A percentile compares a stretch with the other conserved stretches of the same genome.
These are phyloP conservation scores for Miamiensis avidus DNA, from an alignment of 169 alveolate genomes.

Conservation along the genomic window DNA sequence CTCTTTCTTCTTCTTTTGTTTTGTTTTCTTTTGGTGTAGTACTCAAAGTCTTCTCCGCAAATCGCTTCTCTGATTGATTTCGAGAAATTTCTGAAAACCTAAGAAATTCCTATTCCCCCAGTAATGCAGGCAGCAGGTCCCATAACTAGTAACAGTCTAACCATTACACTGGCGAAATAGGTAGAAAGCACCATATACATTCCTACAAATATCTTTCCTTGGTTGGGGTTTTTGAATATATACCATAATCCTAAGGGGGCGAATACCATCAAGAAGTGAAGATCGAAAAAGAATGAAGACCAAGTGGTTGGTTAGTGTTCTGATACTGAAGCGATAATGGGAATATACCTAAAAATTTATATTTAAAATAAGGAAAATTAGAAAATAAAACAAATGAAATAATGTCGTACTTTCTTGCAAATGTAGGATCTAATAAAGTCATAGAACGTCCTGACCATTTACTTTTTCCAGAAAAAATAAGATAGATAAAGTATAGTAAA, in stretches of 20 bases:
- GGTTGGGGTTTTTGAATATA: constrained; percentile 83
- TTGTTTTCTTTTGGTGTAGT: too few species aligned
- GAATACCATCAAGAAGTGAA: constrained; percentile 82
- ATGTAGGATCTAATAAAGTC: constrained; percentile 97
- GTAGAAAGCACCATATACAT: constrained; percentile 93
- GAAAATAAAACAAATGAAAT: not conserved
- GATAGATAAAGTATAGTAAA: constrained; percentile 64
- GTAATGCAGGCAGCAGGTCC: constrained; percentile 94
- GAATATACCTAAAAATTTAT: constrained; percentile 88
- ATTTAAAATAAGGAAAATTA: too few species aligned
- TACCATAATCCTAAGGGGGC: constrained; percentile 88
- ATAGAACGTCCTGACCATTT: constrained; percentile 95
- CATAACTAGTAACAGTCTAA: constrained; percentile 94
- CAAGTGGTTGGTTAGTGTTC: constrained; percentile 99
- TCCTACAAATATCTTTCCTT: constrained; percentile 91
- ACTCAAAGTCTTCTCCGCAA: constrained; percentile 10
- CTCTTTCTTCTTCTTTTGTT: not conserved
- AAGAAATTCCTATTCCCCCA: constrained; percentile 94
- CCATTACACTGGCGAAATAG: constrained; percentile 97
- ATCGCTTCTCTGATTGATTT: constrained; percentile 46
- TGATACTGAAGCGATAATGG: constrained; percentile 97
- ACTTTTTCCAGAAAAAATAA: constrained; percentile 84
- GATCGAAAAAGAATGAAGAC: constrained; percentile 90
- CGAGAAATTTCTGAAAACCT: constrained; percentile 71
- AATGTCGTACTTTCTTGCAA: constrained; percentile 80